phyloP scores from a whole-genome alignment of 371 early-diverging fungal genomes.

The Mortierella sp. region DNA sequence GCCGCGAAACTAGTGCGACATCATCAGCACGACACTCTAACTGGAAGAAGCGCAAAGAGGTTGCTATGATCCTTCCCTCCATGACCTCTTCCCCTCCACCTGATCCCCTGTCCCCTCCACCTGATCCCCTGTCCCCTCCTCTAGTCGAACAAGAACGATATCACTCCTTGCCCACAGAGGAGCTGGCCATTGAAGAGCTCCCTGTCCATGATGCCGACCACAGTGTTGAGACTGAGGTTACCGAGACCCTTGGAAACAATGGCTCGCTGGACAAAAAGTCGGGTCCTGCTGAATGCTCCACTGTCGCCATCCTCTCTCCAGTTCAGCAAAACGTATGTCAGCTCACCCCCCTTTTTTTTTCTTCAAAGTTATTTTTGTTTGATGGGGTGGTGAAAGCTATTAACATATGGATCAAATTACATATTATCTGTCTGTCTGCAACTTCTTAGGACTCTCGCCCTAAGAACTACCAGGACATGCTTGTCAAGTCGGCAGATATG shows the following conservation, averaged over 20 bases:
- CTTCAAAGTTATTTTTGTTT: not conserved
- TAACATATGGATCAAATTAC: not conserved
- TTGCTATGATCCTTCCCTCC: constrained; percentile 10
- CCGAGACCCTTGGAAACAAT: not conserved
- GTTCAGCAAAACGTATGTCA: not conserved
- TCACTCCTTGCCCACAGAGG: not conserved
- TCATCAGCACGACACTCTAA: not conserved
- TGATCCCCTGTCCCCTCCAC: not conserved
- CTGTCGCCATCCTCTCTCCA: not conserved
- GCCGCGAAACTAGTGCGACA: not conserved
- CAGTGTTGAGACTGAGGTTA: not conserved
- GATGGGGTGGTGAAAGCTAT: too few relatives aligned
- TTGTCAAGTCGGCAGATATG: not conserved
- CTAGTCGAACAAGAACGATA: not conserved
- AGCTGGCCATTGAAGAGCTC: not conserved
- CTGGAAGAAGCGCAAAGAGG: constrained; percentile 34
- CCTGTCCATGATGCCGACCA: not conserved
- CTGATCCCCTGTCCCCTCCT: not conserved
- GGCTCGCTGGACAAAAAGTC: not conserved
- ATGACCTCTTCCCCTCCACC: not conserved
- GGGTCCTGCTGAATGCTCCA: not conserved
- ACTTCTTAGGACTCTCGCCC: not conserved
- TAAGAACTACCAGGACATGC: not conserved
- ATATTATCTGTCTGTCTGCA: not conserved
- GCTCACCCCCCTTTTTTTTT: not conserved